Percentiles rank a stretch among this genome's conserved stretches.
Evolutionary conservation across 805 yeast genomes (phyloP).

Genomic region (Yarrowia porcina): DNA sequence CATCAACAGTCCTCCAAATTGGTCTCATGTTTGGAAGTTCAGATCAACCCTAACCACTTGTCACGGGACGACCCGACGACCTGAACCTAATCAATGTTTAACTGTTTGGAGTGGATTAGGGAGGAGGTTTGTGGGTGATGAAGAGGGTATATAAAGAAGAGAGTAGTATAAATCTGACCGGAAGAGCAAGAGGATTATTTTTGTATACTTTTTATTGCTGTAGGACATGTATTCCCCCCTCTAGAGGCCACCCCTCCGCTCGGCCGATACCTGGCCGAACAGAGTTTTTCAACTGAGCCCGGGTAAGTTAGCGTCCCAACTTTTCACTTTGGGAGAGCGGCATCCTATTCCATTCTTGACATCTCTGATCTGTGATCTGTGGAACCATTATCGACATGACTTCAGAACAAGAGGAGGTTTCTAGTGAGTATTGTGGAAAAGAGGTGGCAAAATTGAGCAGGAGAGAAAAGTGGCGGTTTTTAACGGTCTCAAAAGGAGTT

Average conservation of each 20-base stretch:
- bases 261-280: not conserved
- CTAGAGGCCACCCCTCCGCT: not conserved
- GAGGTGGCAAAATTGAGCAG: not conserved
- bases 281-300: conserved; percentile 20
- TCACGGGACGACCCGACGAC: conserved; percentile 12
- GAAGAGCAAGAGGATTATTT: not conserved
- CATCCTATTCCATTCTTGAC: not conserved
- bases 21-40: not conserved
- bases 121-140: not conserved
- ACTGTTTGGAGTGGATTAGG: not conserved
- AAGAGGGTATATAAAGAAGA: not conserved
- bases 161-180: not conserved
- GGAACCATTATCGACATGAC: conserved; percentile 12
- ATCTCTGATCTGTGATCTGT: conserved; percentile 18
- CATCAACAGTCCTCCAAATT: too few species aligned
- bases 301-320: conserved; percentile 13
- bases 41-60: not conserved
- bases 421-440: not conserved
- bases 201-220: too few species aligned
- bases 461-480: not conserved
- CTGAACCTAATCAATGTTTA: not conserved
- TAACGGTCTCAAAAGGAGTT: too few species aligned
- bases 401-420: conserved; percentile 23
- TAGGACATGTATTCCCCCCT: too few species aligned
- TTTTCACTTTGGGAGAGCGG: conserved; percentile 9